Evolutionary conservation across 352 stramenopile genomes (phyloP).

Genomic region (Pythium grandisporangium): DNA sequence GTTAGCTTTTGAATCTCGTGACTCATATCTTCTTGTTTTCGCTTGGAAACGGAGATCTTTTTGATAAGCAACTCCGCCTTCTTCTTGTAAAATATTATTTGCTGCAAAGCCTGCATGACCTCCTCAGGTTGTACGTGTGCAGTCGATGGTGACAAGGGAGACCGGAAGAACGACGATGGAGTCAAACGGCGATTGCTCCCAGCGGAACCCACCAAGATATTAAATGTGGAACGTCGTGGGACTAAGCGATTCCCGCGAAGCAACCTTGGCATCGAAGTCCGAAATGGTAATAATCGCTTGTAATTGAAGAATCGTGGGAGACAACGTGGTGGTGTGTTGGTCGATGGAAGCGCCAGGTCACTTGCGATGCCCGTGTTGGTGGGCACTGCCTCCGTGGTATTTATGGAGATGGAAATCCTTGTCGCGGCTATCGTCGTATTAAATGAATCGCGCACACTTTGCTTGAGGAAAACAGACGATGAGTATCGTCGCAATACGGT

Average conservation of each 20-base stretch:
- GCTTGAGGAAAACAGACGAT: conserved; percentile 19
- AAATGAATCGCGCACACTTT: conserved; percentile 14
- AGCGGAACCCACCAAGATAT: no score
- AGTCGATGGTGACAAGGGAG: no score
- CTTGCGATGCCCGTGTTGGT: neutral
- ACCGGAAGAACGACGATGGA: no score
- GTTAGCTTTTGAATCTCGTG: conserved; percentile 54
- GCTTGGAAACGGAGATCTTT: conserved; percentile 49
- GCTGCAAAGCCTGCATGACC: conserved; percentile 34
- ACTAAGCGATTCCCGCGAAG: conserved; percentile 2
- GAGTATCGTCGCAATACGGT: conserved; percentile 46
- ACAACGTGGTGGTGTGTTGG: conserved; percentile 15
- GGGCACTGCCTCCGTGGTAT: conserved; percentile 5
- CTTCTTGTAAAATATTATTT: conserved; percentile 55
- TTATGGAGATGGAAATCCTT: neutral
- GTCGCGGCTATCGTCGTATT: conserved; percentile 1
- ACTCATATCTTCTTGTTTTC: conserved; percentile 59
- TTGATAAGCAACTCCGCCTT: conserved; percentile 56
- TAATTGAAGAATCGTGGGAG: conserved; percentile 35
- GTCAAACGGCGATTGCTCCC: conserved; percentile 5
- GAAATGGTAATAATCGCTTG: conserved; percentile 23
- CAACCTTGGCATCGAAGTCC: conserved; percentile 9
- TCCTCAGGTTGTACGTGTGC: conserved; percentile 40
- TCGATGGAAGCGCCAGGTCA: conserved; percentile 4
- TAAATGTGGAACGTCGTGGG: no score